These are phyloP conservation scores for Aspergillus coremiiformis DNA, from an alignment of 495 filamentous ascomycete genomes.

Conservation along the genomic window DNA sequence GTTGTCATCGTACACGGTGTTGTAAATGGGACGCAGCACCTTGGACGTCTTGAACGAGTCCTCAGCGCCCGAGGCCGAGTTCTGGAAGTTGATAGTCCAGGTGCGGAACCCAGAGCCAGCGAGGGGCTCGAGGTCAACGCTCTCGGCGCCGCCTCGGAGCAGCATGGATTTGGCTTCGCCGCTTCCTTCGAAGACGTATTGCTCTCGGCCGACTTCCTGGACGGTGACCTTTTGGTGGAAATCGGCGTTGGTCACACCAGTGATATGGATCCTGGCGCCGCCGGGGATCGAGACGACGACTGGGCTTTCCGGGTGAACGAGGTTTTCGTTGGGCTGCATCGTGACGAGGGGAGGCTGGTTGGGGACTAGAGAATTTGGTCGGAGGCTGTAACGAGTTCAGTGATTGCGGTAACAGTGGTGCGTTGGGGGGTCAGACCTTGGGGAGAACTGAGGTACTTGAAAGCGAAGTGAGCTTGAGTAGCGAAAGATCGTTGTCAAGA, in stretches of 20 bases:
- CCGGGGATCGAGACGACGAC: not conserved
- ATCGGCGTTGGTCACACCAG: not conserved
- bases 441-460: not conserved
- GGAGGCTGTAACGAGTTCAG: not conserved
- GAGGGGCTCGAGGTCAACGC: not conserved
- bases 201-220: not conserved
- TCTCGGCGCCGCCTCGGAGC: not conserved
- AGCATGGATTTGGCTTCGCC: not conserved
- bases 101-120: not conserved
- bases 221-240: not conserved
- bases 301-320: not conserved
- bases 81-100: not conserved
- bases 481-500: not conserved
- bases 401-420: not conserved
- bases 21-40: not conserved
- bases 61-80: not conserved
- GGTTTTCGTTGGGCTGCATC: not conserved
- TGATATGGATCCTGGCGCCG: not conserved
- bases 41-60: not conserved
- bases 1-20: not conserved
- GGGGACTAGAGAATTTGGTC: not conserved
- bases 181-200: not conserved
- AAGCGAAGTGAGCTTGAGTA: not conserved
- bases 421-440: not conserved
- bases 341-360: not conserved